These are phyloP conservation scores for Neurospora hispaniola DNA, from an alignment of 495 filamentous ascomycete genomes.

Conservation along the genomic window DNA sequence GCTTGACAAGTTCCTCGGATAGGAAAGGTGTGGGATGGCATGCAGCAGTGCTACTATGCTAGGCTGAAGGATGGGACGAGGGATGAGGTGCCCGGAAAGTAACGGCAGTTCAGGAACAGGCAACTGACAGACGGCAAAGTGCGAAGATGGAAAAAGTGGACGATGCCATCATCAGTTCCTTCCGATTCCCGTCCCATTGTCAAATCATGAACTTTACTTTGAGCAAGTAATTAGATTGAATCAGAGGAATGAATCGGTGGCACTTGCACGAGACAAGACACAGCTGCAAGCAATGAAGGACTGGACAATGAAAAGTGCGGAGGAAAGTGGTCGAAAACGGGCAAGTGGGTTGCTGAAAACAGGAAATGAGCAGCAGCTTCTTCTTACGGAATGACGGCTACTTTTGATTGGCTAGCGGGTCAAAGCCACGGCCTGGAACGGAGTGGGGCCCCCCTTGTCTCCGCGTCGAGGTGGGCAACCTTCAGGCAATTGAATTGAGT, in stretches of 20 bases:
- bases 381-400: constrained; percentile 23
- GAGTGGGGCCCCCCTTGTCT: not conserved
- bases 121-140: not conserved
- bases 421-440: not conserved
- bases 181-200: not conserved
- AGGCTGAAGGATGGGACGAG: not conserved
- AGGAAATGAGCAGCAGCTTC: constrained; percentile 18
- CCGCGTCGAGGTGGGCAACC: not conserved
- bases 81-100: not conserved
- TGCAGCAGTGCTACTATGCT: not conserved
- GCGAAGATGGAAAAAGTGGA: not conserved
- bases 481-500: not conserved
- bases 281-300: not conserved
- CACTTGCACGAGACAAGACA: not conserved
- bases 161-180: not conserved
- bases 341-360: constrained; percentile 13
- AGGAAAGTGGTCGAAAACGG: constrained; percentile 8
- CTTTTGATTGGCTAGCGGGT: constrained; percentile 17
- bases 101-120: not conserved
- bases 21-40: constrained; percentile 6
- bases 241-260: not conserved
- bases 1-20: constrained; percentile 1
- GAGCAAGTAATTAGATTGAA: not conserved
- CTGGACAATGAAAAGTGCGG: constrained; percentile 1
- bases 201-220: not conserved